Base-by-base conservation (phyloP, 2,329 filamentous ascomycete genomes). In the Colletotrichum sansevieriae region DNA sequence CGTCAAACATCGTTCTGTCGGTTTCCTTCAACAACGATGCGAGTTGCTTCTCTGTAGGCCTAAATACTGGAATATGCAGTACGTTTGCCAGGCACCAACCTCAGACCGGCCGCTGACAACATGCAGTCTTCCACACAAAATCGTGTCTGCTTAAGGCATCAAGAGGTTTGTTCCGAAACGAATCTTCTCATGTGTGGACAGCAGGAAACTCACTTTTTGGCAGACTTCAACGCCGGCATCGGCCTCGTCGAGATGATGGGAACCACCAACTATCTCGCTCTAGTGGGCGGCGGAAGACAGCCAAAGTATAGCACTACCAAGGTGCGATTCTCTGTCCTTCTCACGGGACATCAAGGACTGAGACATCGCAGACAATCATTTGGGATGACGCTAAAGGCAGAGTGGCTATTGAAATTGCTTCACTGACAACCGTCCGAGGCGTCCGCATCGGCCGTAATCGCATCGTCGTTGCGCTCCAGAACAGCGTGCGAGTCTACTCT, bases 251-350 rank as follows among this genome's bases (percentile, higher is more conserved):
- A 94, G 78, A 96, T 97, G 92, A 90, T 97, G 78, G 92, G 92
- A 51, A 92, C 90, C 73, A 90, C 93, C 61, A 95, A 95, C 81
- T 97, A 95, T 78, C 85, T 98, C 41, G 95, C 93, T 33, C 86
- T 98, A 10, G 94, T 98, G 63, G 95, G 95, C 71, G 95, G 95
- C 73, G 94, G 96, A 56, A 92, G 88, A 74, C 89, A 90, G 68
- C 94, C 95, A 61, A 95, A 95, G 76, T 96, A 94, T 74, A 90
- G 94, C 13, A 91, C 92, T 76, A 97, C 95, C 80, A 97, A 97
- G 84, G 93, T 90, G 74, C 9, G 74, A 61, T 12, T 10, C 51
- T 9, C 8, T 1, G 33, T 25, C 12, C 13, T 25, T 18, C 6
- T 44, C 29, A 29, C 58, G 33, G 22, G 69, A 56, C 4, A 55